Percentiles rank a stretch among this genome's conserved stretches.
These are phyloP conservation scores for Penicillium polonicum DNA, from an alignment of 2,329 filamentous ascomycete genomes.

Conservation along the genomic window DNA sequence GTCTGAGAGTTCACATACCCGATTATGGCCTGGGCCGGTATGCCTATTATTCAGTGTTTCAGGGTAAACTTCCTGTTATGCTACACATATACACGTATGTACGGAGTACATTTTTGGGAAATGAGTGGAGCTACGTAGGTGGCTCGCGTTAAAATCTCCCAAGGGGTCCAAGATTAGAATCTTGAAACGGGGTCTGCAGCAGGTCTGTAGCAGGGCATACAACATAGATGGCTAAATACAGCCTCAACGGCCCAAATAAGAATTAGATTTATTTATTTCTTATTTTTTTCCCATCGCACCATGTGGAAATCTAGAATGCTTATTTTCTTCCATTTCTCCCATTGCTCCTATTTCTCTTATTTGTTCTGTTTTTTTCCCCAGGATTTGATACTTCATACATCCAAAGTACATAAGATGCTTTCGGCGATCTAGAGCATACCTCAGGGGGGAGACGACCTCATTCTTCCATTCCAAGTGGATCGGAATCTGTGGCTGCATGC, in stretches of 20 bases:
- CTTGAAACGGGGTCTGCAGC: background rate
- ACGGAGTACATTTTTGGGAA: slow-evolving; percentile 5
- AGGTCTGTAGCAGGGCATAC: background rate
- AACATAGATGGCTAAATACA: background rate
- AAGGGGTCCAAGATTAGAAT: background rate
- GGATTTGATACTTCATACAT: background rate
- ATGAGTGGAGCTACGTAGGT: slow-evolving; percentile 1
- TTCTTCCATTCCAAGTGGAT: slow-evolving; percentile 3
- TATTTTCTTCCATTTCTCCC: background rate
- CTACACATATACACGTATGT: slow-evolving; percentile 6
- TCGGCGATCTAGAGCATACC: background rate
- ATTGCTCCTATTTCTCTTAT: too few relatives aligned
- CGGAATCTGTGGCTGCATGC: background rate
- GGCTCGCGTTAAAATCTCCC: background rate
- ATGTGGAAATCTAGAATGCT: background rate
- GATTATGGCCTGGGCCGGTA: background rate
- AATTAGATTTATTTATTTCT: background rate
- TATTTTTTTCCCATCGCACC: too few relatives aligned
- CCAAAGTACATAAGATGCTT: background rate
- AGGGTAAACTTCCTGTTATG: slow-evolving; percentile 2
- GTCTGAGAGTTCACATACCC: background rate
- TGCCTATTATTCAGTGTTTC: background rate
- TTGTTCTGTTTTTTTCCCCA: too few relatives aligned
- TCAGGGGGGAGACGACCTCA: background rate
- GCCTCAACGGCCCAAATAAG: background rate